Evolutionary conservation across 768 basidiomycete genomes (phyloP).

Genomic region (Tricholoma sp.): DNA sequence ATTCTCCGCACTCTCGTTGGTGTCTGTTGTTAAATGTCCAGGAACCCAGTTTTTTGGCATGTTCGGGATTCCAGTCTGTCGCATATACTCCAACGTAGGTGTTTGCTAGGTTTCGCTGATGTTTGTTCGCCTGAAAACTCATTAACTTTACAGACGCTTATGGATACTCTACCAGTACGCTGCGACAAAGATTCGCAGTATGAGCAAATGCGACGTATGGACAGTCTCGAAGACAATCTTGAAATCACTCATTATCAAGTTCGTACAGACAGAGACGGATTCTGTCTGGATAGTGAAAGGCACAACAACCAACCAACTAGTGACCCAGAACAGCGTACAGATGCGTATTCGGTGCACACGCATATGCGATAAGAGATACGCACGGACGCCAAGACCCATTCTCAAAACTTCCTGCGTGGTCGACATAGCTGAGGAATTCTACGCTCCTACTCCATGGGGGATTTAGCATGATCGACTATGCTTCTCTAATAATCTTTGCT

Average conservation of each 20-base stretch:
- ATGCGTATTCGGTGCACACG: not conserved
- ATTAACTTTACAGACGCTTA: conserved; percentile 13
- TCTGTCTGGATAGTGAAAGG: not conserved
- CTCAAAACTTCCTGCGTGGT: not conserved
- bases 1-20: conserved; percentile 21
- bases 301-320: not conserved
- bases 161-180: conserved; percentile 12
- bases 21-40: conserved; percentile 21
- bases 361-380: not conserved
- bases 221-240: not conserved
- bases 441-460: not conserved
- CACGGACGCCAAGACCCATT: not conserved
- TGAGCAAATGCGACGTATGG: not conserved
- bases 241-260: not conserved
- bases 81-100: conserved; percentile 31
- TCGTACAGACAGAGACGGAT: not conserved
- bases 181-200: not conserved
- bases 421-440: not conserved
- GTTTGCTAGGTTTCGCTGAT: not conserved
- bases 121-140: not conserved
- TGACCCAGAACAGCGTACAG: not conserved
- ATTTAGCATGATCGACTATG: not conserved
- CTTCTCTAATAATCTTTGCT: not conserved
- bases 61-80: conserved; percentile 31
- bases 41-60: conserved; percentile 25